These are phyloP conservation scores for Aphanomyces stellatus DNA, from an alignment of 352 stramenopile genomes.

Conservation along the genomic window DNA sequence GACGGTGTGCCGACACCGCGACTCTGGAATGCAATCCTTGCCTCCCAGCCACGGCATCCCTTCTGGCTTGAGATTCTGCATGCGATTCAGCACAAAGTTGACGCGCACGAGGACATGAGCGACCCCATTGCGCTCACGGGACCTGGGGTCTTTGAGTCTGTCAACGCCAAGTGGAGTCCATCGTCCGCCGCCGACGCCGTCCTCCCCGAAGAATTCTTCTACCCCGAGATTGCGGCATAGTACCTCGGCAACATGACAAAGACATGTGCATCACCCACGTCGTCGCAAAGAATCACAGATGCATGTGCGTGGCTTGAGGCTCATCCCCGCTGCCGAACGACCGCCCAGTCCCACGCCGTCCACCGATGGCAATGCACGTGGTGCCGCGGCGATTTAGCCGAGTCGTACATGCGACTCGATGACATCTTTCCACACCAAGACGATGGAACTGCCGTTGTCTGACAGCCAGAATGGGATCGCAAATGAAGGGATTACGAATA, in stretches of 20 bases:
- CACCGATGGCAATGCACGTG: conserved; percentile 59
- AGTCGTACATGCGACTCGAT: conserved; percentile 25
- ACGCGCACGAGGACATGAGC: conserved; percentile 20
- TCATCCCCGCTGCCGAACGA: conserved; percentile 42
- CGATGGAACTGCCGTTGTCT: neutral
- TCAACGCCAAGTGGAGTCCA: conserved; percentile 22
- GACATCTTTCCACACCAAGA: conserved; percentile 22
- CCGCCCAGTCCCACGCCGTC: conserved; percentile 30
- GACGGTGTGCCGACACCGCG: conserved; percentile 25
- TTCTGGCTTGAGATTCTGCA: conserved; percentile 48
- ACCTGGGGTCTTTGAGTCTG: conserved; percentile 38
- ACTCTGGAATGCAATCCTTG: conserved; percentile 50
- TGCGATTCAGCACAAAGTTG: conserved; percentile 35
- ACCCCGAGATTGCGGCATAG: conserved; percentile 45
- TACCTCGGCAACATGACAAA: conserved; percentile 32
- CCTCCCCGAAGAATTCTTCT: conserved; percentile 39
- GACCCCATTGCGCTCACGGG: conserved; percentile 37
- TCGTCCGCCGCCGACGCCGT: conserved; percentile 22
- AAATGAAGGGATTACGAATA: conserved; percentile 44
- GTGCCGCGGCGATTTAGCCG: conserved; percentile 30
- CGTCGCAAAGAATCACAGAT: conserved; percentile 22
- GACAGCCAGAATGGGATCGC: neutral
- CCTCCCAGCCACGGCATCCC: conserved; percentile 33
- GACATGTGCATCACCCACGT: neutral
- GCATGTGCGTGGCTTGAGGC: conserved; percentile 33